Conservation (phyloP, 2,329 filamentous ascomycete genomes). For the Lachnellula cervina region DNA sequence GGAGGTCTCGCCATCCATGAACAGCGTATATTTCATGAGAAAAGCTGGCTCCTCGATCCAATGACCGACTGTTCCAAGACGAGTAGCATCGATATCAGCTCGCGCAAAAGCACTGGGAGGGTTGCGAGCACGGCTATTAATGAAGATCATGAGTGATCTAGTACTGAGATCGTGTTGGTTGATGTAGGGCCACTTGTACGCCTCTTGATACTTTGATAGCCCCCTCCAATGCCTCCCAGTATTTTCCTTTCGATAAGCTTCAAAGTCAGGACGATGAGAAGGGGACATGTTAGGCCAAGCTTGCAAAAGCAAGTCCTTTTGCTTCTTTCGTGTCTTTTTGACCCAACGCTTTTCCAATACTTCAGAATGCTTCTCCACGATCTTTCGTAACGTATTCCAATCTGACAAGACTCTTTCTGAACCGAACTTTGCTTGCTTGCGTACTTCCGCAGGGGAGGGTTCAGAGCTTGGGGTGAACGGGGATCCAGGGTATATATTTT, state of each 20-base stretch:
- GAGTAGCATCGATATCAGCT: conserved; percentile 36
- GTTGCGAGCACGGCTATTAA: conserved; percentile 47
- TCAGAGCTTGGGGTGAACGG: neutral
- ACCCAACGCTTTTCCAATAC: conserved; percentile 48
- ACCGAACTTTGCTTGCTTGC: neutral
- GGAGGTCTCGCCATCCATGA: conserved; percentile 28
- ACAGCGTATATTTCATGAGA: conserved; percentile 31
- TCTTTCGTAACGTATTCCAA: conserved; percentile 17
- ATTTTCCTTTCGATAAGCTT: conserved; percentile 8
- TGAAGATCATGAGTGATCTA: conserved; percentile 42
- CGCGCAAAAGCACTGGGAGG: conserved; percentile 42
- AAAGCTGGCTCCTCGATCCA: conserved; percentile 23
- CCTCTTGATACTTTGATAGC: conserved; percentile 25
- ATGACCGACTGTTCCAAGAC: conserved; percentile 26
- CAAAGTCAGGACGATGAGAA: conserved; percentile 46
- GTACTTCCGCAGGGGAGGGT: neutral
- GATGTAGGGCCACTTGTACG: conserved; percentile 48
- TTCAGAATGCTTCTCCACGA: conserved; percentile 45
- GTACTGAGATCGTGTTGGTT: conserved; percentile 50
- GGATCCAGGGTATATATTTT: conserved; percentile 3
- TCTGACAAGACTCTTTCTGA: conserved; percentile 1
- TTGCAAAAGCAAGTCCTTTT: conserved; percentile 40
- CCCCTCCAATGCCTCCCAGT: neutral
- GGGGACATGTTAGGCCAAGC: conserved; percentile 47
- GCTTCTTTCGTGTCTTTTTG: conserved; percentile 46